Conservation (phyloP, 129 eudicot species). For the Sambucus nigra region DNA sequence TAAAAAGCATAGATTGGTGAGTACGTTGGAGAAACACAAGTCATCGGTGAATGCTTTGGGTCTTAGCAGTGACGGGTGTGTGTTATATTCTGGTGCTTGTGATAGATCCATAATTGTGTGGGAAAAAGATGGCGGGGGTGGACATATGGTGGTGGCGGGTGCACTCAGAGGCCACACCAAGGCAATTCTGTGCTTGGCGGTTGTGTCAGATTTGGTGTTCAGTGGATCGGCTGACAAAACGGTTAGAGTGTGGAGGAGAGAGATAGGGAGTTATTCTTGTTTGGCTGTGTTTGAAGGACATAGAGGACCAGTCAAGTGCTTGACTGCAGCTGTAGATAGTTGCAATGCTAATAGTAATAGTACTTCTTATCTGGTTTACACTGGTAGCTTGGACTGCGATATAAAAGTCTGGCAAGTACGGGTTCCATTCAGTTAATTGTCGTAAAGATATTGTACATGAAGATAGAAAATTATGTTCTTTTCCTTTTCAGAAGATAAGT, state of each 20-base stretch:
- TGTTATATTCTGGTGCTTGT: constrained; percentile 83
- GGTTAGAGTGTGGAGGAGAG: constrained; percentile 65
- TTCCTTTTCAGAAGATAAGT: no score
- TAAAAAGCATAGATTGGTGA: constrained; percentile 34
- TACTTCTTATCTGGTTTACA: constrained; percentile 36
- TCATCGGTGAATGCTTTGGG: constrained; percentile 89
- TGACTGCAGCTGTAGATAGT: constrained; percentile 48
- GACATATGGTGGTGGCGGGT: constrained; percentile 58
- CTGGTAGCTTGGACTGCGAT: constrained; percentile 90
- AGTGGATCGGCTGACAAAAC: constrained; percentile 95
- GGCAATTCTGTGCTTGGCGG: constrained; percentile 71
- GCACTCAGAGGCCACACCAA: constrained; percentile 74
- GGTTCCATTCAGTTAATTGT: constrained; percentile 38
- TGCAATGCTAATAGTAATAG: constrained; percentile 13
- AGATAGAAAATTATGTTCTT: no score
- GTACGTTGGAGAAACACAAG: constrained; percentile 63
- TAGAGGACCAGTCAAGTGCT: constrained; percentile 62
- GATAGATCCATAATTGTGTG: constrained; percentile 82
- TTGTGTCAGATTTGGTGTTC: constrained; percentile 54
- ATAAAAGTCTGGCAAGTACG: constrained; percentile 58
- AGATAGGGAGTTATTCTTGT: constrained; percentile 42
- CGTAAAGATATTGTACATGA: no score
- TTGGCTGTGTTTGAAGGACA: constrained; percentile 79
- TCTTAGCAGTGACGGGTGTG: constrained; percentile 43
- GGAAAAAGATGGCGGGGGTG: constrained; percentile 35